Evolutionary conservation across 2,329 filamentous ascomycete species (phyloP).

Genomic region (Ophiostoma piceae): DNA sequence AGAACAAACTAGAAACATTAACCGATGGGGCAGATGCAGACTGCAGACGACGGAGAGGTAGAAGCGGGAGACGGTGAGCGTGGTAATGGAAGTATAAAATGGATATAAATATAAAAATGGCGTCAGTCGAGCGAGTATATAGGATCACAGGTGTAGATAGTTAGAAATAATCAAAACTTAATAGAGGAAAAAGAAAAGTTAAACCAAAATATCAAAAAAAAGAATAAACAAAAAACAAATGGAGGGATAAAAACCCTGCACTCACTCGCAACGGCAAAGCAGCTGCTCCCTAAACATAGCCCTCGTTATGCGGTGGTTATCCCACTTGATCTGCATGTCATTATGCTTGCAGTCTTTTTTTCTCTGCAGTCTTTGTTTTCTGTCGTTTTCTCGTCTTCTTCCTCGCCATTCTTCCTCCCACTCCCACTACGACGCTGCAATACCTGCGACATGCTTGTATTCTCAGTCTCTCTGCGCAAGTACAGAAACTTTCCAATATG

Average conservation of each 20-base stretch:
- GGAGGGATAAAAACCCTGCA: not conserved
- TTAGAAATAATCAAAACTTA: too few species aligned
- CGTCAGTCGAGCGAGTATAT: too few species aligned
- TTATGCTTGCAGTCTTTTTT: not conserved
- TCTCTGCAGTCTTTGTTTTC: not conserved
- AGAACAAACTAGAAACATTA: not conserved
- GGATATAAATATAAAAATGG: not conserved
- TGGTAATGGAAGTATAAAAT: not conserved
- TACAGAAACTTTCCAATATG: not conserved
- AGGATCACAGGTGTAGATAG: not conserved
- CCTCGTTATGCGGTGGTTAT: not conserved
- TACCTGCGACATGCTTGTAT: not conserved
- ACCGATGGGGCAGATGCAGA: not conserved
- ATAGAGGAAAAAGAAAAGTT: not conserved
- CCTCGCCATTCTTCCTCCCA: not conserved
- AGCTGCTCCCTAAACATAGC: not conserved
- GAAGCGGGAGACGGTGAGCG: not conserved
- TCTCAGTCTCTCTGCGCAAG: not conserved
- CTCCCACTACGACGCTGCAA: not conserved
- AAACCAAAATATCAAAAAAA: too few species aligned
- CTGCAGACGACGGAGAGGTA: not conserved
- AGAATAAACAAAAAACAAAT: too few species aligned
- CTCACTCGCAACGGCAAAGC: not conserved
- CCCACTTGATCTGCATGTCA: conserved; percentile 10
- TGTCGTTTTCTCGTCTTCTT: not conserved